Evolutionary conservation across 225 moss, liverwort and hornwort genomes (phyloP), one percentile per base, ranked within the genome.

Genomic region (Straminergon stramineum): DNA sequence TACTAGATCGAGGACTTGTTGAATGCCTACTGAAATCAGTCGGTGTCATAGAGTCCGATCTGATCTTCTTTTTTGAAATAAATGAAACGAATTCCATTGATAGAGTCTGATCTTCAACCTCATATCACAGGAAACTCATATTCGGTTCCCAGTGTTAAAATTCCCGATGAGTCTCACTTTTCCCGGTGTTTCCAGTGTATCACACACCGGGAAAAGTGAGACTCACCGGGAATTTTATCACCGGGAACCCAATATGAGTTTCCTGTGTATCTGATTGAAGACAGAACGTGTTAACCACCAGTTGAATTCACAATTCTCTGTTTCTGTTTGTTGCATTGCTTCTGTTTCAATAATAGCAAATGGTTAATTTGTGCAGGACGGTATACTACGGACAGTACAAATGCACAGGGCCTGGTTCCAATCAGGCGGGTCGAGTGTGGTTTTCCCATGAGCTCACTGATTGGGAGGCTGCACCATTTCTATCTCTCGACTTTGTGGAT

Each of bases 381-480:
- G 93, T 94, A 4, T 94, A 88, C 82, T 94, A 94, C 63, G 94
- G 94, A 15, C 93, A 94, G 55, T 94, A 94, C 78, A 93, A 89
- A 57, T 94, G 94, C 84, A 89, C 94, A 21, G 94, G 94, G 31
- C 90, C 91, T 53, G 94, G 94, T 20, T 87, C 94, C 69, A 89
- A 76, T 35, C 85, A 83, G 71, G 84, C 15, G 23, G 88, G 90
- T 6, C 67, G 94, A 89, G 94, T 93, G 86, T 10, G 75, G 12
- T 94, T 84, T 84, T 91, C 93, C 10, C 90, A 89, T 75, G 94
- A 93, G 81, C 91, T 94, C 84, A 83, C 94, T 16, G 91, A 92
- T 34, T 62, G 5, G 87, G 91, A 94, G 65, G 94, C 45, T 5
- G 90, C 89, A 4, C 93, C 94, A 9, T 92, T 94, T 35, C 61